Conservation (phyloP, 805 yeast species). For the Martiniozyma abietophila region DNA sequence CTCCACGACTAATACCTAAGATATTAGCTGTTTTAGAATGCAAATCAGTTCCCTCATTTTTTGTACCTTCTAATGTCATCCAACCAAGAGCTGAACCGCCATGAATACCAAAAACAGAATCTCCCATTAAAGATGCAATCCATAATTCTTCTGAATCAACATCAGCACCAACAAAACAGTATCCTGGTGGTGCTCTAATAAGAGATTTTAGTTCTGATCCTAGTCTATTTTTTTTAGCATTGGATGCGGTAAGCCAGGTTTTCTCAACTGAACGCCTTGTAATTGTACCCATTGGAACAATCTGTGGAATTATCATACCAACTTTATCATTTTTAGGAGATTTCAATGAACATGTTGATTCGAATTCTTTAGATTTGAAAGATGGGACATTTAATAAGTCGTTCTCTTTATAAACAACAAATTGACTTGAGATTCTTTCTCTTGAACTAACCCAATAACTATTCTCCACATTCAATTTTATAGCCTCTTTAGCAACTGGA, state of each 20-base stretch:
- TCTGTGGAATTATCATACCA: constrained; percentile 76
- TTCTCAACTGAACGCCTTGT: constrained; percentile 95
- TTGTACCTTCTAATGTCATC: constrained; percentile 98
- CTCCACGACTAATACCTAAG: constrained; percentile 79
- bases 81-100: constrained; percentile 97
- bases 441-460: constrained; percentile 93
- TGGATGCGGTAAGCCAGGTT: constrained; percentile 96
- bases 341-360: constrained; percentile 9
- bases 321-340: constrained; percentile 19
- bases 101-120: constrained; percentile 77
- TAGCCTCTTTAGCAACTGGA: constrained; percentile 65
- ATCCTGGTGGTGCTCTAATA: constrained; percentile 80
- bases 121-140: constrained; percentile 96
- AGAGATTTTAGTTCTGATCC: constrained; percentile 92
- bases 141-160: constrained; percentile 97
- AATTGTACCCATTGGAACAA: constrained; percentile 91
- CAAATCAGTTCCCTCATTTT: constrained; percentile 83
- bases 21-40: constrained; percentile 92
- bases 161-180: constrained; percentile 94
- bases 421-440: constrained; percentile 73
- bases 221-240: constrained; percentile 74
- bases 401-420: constrained; percentile 52
- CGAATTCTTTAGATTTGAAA: constrained; percentile 8
- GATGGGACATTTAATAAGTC: not conserved
- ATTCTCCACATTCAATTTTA: constrained; percentile 67